A percentile compares a stretch with the other conserved stretches of the same genome.
These are phyloP conservation scores for Pestalotiopsis sp. DNA, from an alignment of 2,329 filamentous ascomycete genomes.

Conservation along the genomic window DNA sequence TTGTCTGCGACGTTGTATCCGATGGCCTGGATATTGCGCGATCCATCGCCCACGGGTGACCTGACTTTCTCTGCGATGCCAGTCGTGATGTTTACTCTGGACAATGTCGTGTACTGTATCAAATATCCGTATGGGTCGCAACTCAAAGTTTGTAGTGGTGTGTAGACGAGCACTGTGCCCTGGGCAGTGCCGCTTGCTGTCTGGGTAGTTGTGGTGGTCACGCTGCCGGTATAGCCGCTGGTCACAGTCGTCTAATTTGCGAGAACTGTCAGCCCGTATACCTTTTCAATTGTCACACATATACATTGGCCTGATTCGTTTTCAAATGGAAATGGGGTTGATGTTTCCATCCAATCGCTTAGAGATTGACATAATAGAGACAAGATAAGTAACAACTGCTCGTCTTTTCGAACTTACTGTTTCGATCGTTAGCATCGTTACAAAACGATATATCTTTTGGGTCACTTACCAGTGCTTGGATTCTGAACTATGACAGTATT, in stretches of 20 bases:
- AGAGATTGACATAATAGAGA: no score
- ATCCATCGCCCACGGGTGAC: constrained; percentile 10
- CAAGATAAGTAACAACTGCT: no score
- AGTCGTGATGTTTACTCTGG: constrained; percentile 17
- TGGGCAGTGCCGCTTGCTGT: constrained; percentile 9
- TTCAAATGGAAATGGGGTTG: no score
- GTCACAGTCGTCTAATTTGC: constrained; percentile 6
- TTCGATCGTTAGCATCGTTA: no score
- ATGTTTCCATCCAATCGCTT: no score
- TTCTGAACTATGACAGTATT: constrained; percentile 10
- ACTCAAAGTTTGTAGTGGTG: constrained; percentile 11
- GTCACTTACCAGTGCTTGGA: neutral
- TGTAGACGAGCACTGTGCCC: constrained; percentile 4
- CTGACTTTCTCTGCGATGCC: constrained; percentile 11
- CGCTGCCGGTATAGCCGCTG: neutral
- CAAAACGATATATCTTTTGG: no score
- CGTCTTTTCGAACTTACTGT: no score
- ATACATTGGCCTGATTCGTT: no score
- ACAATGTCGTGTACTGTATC: constrained; percentile 16
- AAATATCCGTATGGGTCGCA: constrained; percentile 22
- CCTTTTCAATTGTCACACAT: no score
- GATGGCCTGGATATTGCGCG: constrained; percentile 17
- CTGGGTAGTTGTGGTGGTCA: neutral
- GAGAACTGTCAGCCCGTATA: no score
- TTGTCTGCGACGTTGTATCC: constrained; percentile 22